phyloP scores from a whole-genome alignment of 495 filamentous ascomycete genomes.

The Opeltia flavorubescens region DNA sequence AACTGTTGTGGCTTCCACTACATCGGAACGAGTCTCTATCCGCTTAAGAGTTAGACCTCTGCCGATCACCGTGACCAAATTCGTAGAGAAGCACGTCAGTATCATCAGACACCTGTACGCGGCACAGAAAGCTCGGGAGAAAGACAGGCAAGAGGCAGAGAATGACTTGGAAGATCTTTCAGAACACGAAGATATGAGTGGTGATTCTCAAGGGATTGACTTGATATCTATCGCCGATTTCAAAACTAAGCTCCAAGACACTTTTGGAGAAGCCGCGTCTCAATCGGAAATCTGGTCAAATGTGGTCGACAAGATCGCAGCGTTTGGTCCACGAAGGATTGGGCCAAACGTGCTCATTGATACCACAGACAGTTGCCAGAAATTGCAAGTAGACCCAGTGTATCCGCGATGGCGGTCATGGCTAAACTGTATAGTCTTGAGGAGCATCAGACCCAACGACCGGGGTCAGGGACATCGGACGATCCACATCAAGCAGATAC shows the following conservation, averaged over 20 bases:
- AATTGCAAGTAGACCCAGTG: constrained; percentile 40
- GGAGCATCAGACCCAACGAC: constrained; percentile 4
- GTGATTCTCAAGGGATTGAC: constrained; percentile 27
- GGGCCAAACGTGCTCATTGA: constrained; percentile 90
- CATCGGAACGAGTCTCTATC: constrained; percentile 73
- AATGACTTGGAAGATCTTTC: constrained; percentile 18
- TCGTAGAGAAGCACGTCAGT: constrained; percentile 62
- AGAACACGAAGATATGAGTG: constrained; percentile 33
- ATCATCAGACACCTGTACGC: constrained; percentile 71
- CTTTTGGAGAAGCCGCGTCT: constrained; percentile 47
- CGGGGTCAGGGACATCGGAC: not conserved
- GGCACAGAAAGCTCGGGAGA: constrained; percentile 36
- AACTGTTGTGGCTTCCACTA: constrained; percentile 55
- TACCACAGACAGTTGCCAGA: constrained; percentile 60
- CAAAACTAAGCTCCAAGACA: constrained; percentile 49
- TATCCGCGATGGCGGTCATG: not conserved
- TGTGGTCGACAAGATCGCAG: constrained; percentile 65
- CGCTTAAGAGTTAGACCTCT: constrained; percentile 69
- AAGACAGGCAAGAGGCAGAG: constrained; percentile 15
- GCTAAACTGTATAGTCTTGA: constrained; percentile 10
- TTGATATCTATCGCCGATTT: constrained; percentile 60
- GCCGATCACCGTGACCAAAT: constrained; percentile 66
- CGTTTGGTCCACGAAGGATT: constrained; percentile 74
- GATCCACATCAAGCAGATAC: constrained; percentile 2
- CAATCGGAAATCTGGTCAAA: constrained; percentile 64